Evolutionary conservation across 202 grass and related monocot species (phyloP).

Genomic region (Elaeis oleifera): DNA sequence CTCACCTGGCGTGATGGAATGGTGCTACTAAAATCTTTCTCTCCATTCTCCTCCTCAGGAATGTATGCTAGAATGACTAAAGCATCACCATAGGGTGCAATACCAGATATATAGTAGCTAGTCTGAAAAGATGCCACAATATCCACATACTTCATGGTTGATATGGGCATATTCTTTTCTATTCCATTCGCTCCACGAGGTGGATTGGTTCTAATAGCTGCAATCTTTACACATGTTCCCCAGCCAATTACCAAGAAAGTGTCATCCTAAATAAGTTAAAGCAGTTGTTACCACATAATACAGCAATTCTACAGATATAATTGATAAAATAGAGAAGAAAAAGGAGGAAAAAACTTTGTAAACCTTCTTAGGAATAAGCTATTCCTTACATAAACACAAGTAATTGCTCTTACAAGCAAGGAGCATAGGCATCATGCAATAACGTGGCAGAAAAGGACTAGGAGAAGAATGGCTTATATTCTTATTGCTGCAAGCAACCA

Average conservation of each 20-base stretch:
- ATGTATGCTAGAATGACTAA: slow-evolving; percentile 88
- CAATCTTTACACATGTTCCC: slow-evolving; percentile 91
- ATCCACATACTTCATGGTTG: slow-evolving; percentile 80
- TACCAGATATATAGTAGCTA: slow-evolving; percentile 87
- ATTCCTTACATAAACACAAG: no score
- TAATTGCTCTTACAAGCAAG: no score
- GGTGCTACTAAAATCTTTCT: slow-evolving; percentile 44
- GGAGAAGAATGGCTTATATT: no score
- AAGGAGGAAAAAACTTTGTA: no score
- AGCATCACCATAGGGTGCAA: slow-evolving; percentile 94
- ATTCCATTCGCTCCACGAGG: slow-evolving; percentile 71
- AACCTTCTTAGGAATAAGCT: no score
- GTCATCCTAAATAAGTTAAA: slow-evolving; percentile 54
- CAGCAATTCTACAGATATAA: no score
- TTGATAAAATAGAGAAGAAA: no score
- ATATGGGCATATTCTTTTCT: slow-evolving; percentile 47
- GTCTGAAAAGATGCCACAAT: slow-evolving; percentile 97
- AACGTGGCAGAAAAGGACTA: no score
- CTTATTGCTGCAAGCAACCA: no score
- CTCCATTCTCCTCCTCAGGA: slow-evolving; percentile 62
- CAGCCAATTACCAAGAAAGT: slow-evolving; percentile 92
- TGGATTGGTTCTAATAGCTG: slow-evolving; percentile 64
- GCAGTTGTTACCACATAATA: no score
- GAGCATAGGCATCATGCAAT: no score
- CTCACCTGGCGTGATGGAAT: slow-evolving; percentile 70